Conservation (phyloP, 805 yeast genomes). For the Starmerella vaccinii region DNA sequence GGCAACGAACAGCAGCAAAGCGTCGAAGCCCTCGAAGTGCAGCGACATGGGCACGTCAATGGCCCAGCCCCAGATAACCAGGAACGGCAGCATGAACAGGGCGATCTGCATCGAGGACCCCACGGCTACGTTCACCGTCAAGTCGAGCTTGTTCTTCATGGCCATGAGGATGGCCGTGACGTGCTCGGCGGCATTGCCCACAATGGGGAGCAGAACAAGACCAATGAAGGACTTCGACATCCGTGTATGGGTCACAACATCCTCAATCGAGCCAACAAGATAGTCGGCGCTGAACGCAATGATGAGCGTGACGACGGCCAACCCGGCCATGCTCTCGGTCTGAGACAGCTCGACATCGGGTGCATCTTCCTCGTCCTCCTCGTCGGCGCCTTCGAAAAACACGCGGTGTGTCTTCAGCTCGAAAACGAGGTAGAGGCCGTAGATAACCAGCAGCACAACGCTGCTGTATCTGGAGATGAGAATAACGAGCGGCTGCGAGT, state of each 20-base stretch:
- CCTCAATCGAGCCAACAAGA: conserved; percentile 87
- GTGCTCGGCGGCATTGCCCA: conserved; percentile 98
- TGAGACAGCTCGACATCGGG: conserved; percentile 42
- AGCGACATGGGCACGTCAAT: conserved; percentile 86
- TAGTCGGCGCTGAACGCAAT: conserved; percentile 90
- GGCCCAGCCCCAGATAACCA: conserved; percentile 87
- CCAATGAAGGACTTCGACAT: conserved; percentile 93
- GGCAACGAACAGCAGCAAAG: conserved; percentile 80
- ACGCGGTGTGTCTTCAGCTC: conserved; percentile 82
- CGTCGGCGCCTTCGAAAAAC: conserved; percentile 53
- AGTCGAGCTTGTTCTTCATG: conserved; percentile 86
- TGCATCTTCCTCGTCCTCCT: conserved; percentile 27
- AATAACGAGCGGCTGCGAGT: conserved; percentile 43
- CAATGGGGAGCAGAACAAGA: conserved; percentile 85
- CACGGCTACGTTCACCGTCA: conserved; percentile 92
- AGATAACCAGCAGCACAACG: conserved; percentile 62
- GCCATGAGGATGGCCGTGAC: conserved; percentile 95
- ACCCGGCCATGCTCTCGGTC: conserved; percentile 41
- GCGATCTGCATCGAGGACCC: conserved; percentile 95
- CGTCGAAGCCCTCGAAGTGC: conserved; percentile 85
- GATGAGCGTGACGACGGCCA: conserved; percentile 57
- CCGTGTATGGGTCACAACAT: conserved; percentile 71
- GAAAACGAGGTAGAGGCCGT: conserved; percentile 69
- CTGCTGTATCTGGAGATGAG: conserved; percentile 82
- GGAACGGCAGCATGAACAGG: conserved; percentile 88